phyloP scores from a whole-genome alignment of 2,329 filamentous ascomycete genomes.

The Cladosporium sp. region DNA sequence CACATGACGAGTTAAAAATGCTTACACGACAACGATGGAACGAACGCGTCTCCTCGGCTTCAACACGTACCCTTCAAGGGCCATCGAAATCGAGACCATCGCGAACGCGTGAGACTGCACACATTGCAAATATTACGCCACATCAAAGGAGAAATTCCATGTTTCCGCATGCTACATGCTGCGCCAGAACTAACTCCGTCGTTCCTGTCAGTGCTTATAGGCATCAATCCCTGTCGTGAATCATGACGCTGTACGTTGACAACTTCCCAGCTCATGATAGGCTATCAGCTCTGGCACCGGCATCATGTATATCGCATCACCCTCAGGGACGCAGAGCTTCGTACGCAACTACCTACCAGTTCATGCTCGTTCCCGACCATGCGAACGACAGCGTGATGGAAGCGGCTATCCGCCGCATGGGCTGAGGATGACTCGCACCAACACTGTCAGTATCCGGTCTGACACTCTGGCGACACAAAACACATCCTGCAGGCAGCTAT shows the following conservation, averaged over 20 bases:
- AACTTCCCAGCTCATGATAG: not conserved
- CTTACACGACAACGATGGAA: not conserved
- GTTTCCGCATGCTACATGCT: not conserved
- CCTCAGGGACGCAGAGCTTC: not conserved
- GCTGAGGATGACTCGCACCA: conserved; percentile 21
- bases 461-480: conserved; percentile 22
- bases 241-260: not conserved
- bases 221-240: not conserved
- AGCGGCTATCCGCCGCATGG: conserved; percentile 3
- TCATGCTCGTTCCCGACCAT: conserved; percentile 11
- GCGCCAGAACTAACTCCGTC: not conserved
- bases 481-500: conserved; percentile 16
- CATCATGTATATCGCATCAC: not conserved
- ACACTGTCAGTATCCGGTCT: conserved; percentile 17
- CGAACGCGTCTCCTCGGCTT: not conserved
- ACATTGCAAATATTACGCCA: not conserved
- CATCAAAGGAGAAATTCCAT: not conserved
- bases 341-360: not conserved
- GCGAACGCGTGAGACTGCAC: not conserved
- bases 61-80: not conserved
- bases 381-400: conserved; percentile 16
- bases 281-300: not conserved
- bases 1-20: not conserved
- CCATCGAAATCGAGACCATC: not conserved
- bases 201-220: not conserved